A percentile compares a stretch with the other conserved stretches of the same genome.
phyloP scores from a whole-genome alignment of 345 rosid species.

The Boechera stricta region DNA sequence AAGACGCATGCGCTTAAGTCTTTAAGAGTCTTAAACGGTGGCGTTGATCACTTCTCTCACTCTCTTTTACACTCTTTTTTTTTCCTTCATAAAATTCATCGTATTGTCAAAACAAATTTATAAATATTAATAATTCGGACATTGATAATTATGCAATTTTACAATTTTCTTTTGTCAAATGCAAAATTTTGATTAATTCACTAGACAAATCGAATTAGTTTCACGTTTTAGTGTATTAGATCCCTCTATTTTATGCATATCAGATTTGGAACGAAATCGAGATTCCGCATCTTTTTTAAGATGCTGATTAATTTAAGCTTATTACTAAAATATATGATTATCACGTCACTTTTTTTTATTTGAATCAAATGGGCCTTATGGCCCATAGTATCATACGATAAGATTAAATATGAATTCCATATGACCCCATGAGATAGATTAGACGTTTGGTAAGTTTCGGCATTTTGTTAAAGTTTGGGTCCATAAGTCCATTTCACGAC shows the following conservation, averaged over 20 bases:
- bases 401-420: constrained; percentile 1
- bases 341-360: constrained; percentile 6
- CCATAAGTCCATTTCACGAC: constrained; percentile 21
- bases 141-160: background rate
- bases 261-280: constrained; percentile 21
- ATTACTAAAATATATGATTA: constrained; percentile 1
- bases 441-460: background rate
- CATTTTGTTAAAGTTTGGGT: constrained; percentile 9
- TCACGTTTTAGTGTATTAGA: background rate
- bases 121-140: too few species aligned
- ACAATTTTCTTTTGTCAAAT: background rate
- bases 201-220: background rate
- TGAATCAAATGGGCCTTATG: constrained; percentile 23
- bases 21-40: constrained; percentile 48
- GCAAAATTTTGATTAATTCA: background rate
- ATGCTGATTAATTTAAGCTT: constrained; percentile 21
- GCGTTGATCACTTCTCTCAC: constrained; percentile 34
- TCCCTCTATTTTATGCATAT: background rate
- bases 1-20: constrained; percentile 47
- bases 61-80: background rate
- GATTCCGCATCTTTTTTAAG: constrained; percentile 40
- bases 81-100: background rate
- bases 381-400: constrained; percentile 10
- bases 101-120: background rate
- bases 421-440: constrained; percentile 9